A percentile compares a stretch with the other conserved stretches of the same genome.
Conservation (phyloP, 2,329 filamentous ascomycete species). For the Aspergillus sergii region DNA sequence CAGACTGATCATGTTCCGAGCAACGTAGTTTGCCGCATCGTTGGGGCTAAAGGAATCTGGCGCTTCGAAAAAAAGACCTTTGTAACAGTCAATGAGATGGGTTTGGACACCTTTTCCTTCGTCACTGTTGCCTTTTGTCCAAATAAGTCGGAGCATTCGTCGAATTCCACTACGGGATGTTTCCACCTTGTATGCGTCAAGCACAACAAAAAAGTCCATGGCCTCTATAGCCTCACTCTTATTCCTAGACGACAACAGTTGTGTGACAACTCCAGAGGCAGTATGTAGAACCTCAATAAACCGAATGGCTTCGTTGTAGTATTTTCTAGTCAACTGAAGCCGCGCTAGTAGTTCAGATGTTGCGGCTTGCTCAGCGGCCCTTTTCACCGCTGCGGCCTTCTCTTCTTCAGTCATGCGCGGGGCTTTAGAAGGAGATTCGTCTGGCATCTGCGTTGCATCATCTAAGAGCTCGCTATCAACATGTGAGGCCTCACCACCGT, state of each 20-base stretch:
- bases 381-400: constrained; percentile 71
- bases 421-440: constrained; percentile 66
- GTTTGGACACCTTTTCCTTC: constrained; percentile 98
- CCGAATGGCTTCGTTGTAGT: constrained; percentile 88
- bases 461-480: constrained; percentile 80
- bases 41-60: constrained; percentile 85
- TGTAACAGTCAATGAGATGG: constrained; percentile 96
- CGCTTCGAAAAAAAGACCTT: constrained; percentile 91
- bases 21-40: constrained; percentile 92
- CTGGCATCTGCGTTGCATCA: constrained; percentile 79
- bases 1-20: constrained; percentile 97
- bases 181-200: constrained; percentile 94
- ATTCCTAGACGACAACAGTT: constrained; percentile 89
- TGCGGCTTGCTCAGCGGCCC: constrained; percentile 82
- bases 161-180: constrained; percentile 90
- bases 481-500: constrained; percentile 66
- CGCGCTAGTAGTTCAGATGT: constrained; percentile 87
- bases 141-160: constrained; percentile 94
- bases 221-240: constrained; percentile 99
- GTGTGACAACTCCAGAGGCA: constrained; percentile 77
- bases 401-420: constrained; percentile 77
- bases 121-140: constrained; percentile 99
- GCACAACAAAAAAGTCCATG: constrained; percentile 96
- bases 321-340: constrained; percentile 82
- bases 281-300: constrained; percentile 92